phyloP scores from a whole-genome alignment of 2,329 filamentous ascomycete genomes.

The Alternaria postmessia region DNA sequence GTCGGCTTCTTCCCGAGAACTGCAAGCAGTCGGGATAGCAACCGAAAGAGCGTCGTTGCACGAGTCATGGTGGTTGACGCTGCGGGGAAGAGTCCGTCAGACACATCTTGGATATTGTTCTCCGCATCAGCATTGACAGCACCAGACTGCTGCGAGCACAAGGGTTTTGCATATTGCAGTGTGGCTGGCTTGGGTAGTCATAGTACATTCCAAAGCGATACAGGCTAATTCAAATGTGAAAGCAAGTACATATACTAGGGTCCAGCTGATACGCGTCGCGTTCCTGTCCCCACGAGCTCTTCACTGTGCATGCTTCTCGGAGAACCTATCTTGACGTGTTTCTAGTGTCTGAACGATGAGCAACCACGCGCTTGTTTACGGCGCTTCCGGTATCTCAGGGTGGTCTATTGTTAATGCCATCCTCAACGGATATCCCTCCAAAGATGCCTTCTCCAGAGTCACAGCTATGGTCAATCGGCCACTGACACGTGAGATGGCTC shows the following conservation, averaged over 20 bases:
- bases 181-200: not conserved
- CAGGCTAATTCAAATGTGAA: not conserved
- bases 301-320: not conserved
- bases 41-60: slow-evolving; percentile 6
- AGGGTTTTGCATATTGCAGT: slow-evolving; percentile 6
- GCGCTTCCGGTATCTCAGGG: slow-evolving; percentile 59
- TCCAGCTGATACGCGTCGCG: not conserved
- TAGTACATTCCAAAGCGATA: not conserved
- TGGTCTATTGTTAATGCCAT: slow-evolving; percentile 61
- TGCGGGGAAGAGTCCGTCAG: slow-evolving; percentile 30
- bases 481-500: slow-evolving; percentile 40
- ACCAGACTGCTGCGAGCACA: not conserved
- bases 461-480: slow-evolving; percentile 60
- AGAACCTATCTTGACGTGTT: not conserved
- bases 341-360: slow-evolving; percentile 22
- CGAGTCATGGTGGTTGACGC: slow-evolving; percentile 35
- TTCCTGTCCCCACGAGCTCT: not conserved
- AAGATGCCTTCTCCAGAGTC: slow-evolving; percentile 55
- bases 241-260: slow-evolving; percentile 3
- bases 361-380: slow-evolving; percentile 50
- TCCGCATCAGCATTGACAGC: slow-evolving; percentile 25
- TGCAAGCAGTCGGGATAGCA: not conserved
- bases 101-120: slow-evolving; percentile 35
- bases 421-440: slow-evolving; percentile 56
- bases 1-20: not conserved